Evolutionary conservation across 1,139 yeast species (phyloP).

Genomic region (Suhomyces maxii): DNA sequence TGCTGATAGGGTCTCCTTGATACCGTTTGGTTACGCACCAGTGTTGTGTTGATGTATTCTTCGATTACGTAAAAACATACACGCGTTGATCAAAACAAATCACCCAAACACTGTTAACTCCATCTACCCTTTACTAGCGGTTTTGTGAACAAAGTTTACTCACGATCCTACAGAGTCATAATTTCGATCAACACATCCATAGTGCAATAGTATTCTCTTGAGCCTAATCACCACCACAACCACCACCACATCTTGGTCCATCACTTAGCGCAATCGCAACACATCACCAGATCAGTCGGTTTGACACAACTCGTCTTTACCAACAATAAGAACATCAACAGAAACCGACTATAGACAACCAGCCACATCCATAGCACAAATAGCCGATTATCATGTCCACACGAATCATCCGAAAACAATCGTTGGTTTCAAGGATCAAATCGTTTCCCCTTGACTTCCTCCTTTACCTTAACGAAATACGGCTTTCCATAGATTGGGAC

Average conservation of each 20-base stretch:
- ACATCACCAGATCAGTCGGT: no score
- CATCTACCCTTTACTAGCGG: neutral
- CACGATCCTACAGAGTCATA: no score
- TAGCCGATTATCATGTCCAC: conserved; percentile 1
- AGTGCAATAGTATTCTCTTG: no score
- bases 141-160: no score
- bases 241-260: no score
- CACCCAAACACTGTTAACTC: conserved; percentile 7
- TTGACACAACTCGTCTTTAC: no score
- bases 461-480: conserved; percentile 51
- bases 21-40: neutral
- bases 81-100: conserved; percentile 1
- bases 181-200: no score
- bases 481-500: conserved; percentile 68
- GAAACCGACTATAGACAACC: no score
- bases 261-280: no score
- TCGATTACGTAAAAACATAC: conserved; percentile 7
- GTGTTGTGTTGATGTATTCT: neutral
- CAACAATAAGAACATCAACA: no score
- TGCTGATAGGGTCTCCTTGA: neutral
- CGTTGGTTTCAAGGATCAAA: conserved; percentile 40
- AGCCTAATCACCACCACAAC: no score
- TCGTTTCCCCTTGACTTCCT: conserved; percentile 60
- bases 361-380: neutral
- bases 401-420: conserved; percentile 17